Base-by-base conservation (phyloP, 352 stramenopile genomes). In the Globisporangium yorkense region DNA sequence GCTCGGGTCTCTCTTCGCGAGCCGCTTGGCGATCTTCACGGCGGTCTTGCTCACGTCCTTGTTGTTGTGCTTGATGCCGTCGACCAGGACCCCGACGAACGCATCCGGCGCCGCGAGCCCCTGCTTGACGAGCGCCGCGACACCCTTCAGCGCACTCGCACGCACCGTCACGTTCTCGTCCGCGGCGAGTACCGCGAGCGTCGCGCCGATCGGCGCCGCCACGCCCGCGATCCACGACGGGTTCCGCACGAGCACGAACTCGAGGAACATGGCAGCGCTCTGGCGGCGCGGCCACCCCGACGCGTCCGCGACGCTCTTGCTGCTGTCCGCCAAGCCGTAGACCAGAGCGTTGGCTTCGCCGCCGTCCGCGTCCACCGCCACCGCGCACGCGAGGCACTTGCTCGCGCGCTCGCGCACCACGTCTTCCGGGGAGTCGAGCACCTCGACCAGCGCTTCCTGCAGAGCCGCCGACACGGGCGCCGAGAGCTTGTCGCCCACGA, bases 1-100 rank as follows among this genome's bases (percentile, higher is more conserved):
- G 46, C 68, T 70, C 9, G 87, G 74, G n/a, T 83, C 74, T 27
- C 74, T 72, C 70, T 94, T 93, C 5, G 79, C 77, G 48, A 88
- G 57, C 7, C 80, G 59, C 67, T 96, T 94, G 48, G 75, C 71
- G 44, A 93, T 82, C 51, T 84, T 75, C 61, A 90, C 67, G 20
- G 84, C 74, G 16, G 71, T 70, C 65, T 86, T 87, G 65, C 71
- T 71, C 61, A 92, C 76, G 59, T 94, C 83, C 66, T 96, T 93
- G 80, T 87, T 87, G 47, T 74, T 72, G 68, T 94, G 72, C 37
- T 64, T 63, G 55, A 94, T 80, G 41, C 71, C 64, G 31, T 83
- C 66, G 33, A 79, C 71, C 2, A 95, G 62, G n/a, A 91, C 70
- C 24, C 71, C 66, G 16, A 93, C 67, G 52, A 92, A 74, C 50